phyloP scores from a whole-genome alignment of 2,329 filamentous ascomycete species.

The Lachnellula arida region DNA sequence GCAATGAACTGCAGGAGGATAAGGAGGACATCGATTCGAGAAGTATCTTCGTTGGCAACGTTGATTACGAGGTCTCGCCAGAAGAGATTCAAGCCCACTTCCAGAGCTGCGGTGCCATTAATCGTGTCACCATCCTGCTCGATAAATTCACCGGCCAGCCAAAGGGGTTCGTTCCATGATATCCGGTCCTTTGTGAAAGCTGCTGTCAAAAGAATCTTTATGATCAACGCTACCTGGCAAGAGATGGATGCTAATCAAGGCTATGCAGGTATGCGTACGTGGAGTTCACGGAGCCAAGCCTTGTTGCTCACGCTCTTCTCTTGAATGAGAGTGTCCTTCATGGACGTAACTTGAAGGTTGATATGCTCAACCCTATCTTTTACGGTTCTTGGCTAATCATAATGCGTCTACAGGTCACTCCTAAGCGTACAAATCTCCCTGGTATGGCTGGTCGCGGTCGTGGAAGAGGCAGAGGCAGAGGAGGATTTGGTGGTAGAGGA shows the following conservation, averaged over 20 bases:
- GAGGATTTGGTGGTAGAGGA: conserved; percentile 38
- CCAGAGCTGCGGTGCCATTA: conserved; percentile 94
- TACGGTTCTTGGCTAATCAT: conserved; percentile 8
- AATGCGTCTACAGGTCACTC: conserved; percentile 56
- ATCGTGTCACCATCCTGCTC: conserved; percentile 92
- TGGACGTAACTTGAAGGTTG: conserved; percentile 89
- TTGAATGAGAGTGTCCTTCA: conserved; percentile 96
- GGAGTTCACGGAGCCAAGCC: conserved; percentile 89
- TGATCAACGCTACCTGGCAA: conserved; percentile 52
- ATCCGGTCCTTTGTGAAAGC: conserved; percentile 15
- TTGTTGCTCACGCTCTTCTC: conserved; percentile 89
- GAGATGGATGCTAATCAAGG: conserved; percentile 43
- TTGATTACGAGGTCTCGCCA: conserved; percentile 94
- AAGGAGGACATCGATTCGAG: conserved; percentile 93
- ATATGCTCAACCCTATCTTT: conserved; percentile 13
- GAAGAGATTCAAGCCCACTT: conserved; percentile 99
- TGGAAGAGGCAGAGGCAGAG: conserved; percentile 45
- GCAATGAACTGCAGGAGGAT: conserved; percentile 78
- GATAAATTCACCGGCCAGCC: conserved; percentile 99
- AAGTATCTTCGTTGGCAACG: conserved; percentile 97
- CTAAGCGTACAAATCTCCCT: conserved; percentile 94
- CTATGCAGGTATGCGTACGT: conserved; percentile 87
- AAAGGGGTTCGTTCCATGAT: conserved; percentile 73
- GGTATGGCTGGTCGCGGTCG: conserved; percentile 72
- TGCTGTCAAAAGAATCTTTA: conserved; percentile 22